phyloP scores from a whole-genome alignment of 345 rosid species.

The Rhodamnia rubescens region DNA sequence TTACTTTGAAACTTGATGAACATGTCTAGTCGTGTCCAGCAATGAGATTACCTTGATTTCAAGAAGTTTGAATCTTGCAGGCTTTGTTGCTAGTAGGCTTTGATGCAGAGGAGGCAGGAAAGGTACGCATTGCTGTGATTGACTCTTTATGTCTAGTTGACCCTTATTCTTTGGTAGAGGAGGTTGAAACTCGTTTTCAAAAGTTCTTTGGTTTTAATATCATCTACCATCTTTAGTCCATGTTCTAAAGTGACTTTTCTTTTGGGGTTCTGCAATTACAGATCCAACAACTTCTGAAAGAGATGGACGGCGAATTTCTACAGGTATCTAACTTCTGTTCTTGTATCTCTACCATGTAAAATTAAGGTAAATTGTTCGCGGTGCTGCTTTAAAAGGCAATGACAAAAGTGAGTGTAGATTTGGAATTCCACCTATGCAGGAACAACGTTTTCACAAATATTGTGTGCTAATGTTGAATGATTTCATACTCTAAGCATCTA shows the following conservation, averaged over 20 bases:
- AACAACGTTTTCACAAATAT: background rate
- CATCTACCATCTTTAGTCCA: background rate
- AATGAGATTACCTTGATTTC: background rate
- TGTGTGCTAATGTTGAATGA: background rate
- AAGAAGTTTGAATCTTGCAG: constrained; percentile 21
- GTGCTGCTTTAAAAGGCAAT: background rate
- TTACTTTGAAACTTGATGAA: background rate
- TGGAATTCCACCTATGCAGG: background rate
- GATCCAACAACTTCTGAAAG: constrained; percentile 59
- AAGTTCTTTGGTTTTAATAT: background rate
- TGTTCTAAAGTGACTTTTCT: background rate
- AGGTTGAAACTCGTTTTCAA: background rate
- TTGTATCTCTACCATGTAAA: background rate
- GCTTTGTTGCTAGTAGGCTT: constrained; percentile 69
- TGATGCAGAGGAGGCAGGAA: constrained; percentile 44
- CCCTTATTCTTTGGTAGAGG: background rate
- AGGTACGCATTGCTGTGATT: constrained; percentile 20
- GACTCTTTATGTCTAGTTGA: background rate
- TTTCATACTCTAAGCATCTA: background rate
- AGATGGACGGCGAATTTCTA: constrained; percentile 76
- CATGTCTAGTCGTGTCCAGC: constrained; percentile 6
- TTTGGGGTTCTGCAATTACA: constrained; percentile 8
- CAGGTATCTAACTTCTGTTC: constrained; percentile 28
- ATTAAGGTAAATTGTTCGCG: background rate
- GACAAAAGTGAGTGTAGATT: background rate